Conservation (phyloP, 2,329 filamentous ascomycete genomes). For the Cytospora schulzeri region DNA sequence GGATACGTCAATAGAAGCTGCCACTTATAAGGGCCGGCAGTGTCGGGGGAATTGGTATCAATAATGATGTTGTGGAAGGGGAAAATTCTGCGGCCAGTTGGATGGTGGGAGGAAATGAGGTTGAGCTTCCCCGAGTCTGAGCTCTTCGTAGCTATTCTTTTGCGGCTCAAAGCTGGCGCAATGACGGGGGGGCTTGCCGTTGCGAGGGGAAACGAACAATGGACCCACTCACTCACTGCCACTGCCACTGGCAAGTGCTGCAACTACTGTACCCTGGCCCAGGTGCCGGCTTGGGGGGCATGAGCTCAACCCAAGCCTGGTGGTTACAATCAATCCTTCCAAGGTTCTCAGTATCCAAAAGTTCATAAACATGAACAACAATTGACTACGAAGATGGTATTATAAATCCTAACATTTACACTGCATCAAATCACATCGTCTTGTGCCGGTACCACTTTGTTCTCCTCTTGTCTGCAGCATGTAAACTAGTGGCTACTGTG, state of each 20-base stretch:
- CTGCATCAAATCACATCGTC: not conserved
- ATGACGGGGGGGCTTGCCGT: constrained; percentile 8
- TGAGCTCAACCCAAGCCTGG: not conserved
- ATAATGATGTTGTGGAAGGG: not conserved
- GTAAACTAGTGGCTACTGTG: not conserved
- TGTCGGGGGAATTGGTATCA: not conserved
- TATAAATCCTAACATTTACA: not conserved
- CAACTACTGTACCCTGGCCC: constrained; percentile 3
- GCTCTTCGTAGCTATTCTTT: constrained; percentile 15
- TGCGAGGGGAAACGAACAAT: constrained; percentile 15
- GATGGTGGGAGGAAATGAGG: constrained; percentile 10
- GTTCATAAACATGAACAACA: not conserved
- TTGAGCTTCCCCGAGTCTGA: constrained; percentile 7
- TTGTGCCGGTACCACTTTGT: too few species aligned
- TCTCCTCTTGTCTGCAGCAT: not conserved
- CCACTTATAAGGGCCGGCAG: constrained; percentile 1
- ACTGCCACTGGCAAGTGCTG: too few species aligned
- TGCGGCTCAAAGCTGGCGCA: constrained; percentile 21
- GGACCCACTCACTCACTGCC: not conserved
- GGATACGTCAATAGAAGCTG: not conserved
- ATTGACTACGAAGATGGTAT: not conserved
- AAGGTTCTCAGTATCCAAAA: not conserved
- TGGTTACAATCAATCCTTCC: not conserved
- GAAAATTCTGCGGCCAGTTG: constrained; percentile 12
- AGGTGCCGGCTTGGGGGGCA: too few species aligned